Evolutionary conservation across 768 basidiomycete genomes (phyloP).

Genomic region (Heimioporus sp.): DNA sequence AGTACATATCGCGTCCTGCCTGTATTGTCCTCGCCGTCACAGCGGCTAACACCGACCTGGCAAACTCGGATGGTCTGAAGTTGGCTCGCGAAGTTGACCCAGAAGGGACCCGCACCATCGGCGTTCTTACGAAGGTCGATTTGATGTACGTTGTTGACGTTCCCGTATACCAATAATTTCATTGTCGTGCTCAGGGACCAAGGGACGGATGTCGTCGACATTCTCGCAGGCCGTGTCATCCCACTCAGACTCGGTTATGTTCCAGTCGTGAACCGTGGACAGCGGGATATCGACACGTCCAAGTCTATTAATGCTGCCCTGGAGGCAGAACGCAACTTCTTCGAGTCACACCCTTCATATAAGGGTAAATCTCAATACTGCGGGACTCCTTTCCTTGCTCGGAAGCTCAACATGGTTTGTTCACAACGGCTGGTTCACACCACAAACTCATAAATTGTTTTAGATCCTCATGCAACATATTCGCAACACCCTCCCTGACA

Average conservation of each 20-base stretch:
- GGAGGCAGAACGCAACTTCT: constrained; percentile 88
- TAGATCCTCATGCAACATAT: constrained; percentile 99
- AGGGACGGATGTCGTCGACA: constrained; percentile 98
- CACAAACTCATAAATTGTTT: neutral
- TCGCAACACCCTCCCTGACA: constrained; percentile 95
- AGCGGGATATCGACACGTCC: constrained; percentile 90
- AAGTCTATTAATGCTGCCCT: constrained; percentile 85
- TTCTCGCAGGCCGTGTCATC: constrained; percentile 95
- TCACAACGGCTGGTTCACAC: neutral
- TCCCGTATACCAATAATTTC: neutral
- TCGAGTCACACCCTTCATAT: constrained; percentile 92
- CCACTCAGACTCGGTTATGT: constrained; percentile 96
- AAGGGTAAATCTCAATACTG: constrained; percentile 94
- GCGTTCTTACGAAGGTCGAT: constrained; percentile 98
- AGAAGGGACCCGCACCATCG: constrained; percentile 94
- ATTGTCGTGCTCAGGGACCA: constrained; percentile 65
- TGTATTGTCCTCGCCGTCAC: constrained; percentile 98
- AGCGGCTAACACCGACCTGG: constrained; percentile 93
- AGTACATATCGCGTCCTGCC: constrained; percentile 92
- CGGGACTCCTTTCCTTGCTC: constrained; percentile 94
- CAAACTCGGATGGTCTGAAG: constrained; percentile 97
- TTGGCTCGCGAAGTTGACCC: constrained; percentile 96
- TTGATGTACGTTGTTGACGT: constrained; percentile 71
- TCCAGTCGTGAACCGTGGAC: constrained; percentile 97
- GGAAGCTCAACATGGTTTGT: constrained; percentile 90